A percentile compares a stretch with the other conserved stretches of the same genome.
Evolutionary conservation across 306 rosid species (phyloP).

Genomic region (Corylus avellana): DNA sequence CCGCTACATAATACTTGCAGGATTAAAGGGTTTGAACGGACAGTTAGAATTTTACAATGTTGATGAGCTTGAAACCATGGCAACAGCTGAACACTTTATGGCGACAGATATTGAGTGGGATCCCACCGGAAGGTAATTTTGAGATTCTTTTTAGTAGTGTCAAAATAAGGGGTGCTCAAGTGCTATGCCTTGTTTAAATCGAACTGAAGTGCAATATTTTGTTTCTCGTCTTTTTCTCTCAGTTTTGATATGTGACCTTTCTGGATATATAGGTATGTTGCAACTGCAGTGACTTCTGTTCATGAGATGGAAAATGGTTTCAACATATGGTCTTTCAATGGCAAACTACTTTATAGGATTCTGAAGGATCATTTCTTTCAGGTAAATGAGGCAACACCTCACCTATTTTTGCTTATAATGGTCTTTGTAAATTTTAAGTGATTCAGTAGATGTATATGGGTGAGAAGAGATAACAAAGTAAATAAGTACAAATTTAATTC

Average conservation of each 20-base stretch:
- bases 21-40: constrained; percentile 66
- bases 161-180: background rate
- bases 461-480: background rate
- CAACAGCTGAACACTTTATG: constrained; percentile 76
- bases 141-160: background rate
- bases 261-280: constrained; percentile 64
- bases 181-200: background rate
- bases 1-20: constrained; percentile 62
- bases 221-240: background rate
- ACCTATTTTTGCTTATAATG: background rate
- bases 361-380: constrained; percentile 85
- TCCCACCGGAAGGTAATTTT: constrained; percentile 70
- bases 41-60: constrained; percentile 71
- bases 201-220: background rate
- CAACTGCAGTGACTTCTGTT: constrained; percentile 87
- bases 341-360: constrained; percentile 78
- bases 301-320: constrained; percentile 98
- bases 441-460: background rate
- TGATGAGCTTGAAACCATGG: constrained; percentile 79
- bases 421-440: background rate
- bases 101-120: constrained; percentile 83
- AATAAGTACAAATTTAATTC: no score
- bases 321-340: constrained; percentile 89
- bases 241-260: constrained; percentile 4
- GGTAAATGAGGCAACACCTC: constrained; percentile 38